These are phyloP conservation scores for Agrocybe praecox DNA, from an alignment of 768 basidiomycete genomes.

Conservation along the genomic window DNA sequence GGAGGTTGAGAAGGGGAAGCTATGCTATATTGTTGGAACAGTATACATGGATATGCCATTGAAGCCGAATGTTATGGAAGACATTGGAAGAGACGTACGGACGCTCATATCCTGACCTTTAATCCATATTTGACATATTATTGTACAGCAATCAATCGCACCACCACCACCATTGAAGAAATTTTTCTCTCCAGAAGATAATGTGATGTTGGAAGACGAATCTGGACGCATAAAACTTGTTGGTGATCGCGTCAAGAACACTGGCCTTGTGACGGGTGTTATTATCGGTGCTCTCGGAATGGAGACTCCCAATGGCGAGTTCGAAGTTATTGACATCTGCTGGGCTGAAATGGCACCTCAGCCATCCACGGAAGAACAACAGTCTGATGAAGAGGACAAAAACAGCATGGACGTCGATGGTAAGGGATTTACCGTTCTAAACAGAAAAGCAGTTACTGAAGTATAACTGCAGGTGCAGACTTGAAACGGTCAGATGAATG, in stretches of 20 bases:
- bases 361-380: constrained; percentile 27
- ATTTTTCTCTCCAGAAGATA: constrained; percentile 77
- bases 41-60: constrained; percentile 99
- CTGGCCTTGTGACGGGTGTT: constrained; percentile 84
- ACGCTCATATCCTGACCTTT: constrained; percentile 1
- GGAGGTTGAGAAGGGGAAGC: constrained; percentile 80
- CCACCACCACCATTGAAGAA: constrained; percentile 78
- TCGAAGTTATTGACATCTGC: constrained; percentile 91
- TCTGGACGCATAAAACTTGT: constrained; percentile 90
- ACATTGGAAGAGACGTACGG: constrained; percentile 90
- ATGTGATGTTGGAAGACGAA: constrained; percentile 93
- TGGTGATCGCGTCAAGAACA: constrained; percentile 65
- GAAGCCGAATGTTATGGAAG: constrained; percentile 97
- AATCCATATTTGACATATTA: background rate
- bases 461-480: background rate
- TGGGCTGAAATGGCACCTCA: constrained; percentile 83
- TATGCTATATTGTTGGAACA: constrained; percentile 93
- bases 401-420: constrained; percentile 73
- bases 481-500: constrained; percentile 58
- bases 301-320: constrained; percentile 88
- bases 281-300: constrained; percentile 89
- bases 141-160: constrained; percentile 79
- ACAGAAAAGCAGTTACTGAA: background rate
- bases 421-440: constrained; percentile 25
- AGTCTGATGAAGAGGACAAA: constrained; percentile 35